Conservation (phyloP, 306 rosid genomes). For the Alnus rubra region DNA sequence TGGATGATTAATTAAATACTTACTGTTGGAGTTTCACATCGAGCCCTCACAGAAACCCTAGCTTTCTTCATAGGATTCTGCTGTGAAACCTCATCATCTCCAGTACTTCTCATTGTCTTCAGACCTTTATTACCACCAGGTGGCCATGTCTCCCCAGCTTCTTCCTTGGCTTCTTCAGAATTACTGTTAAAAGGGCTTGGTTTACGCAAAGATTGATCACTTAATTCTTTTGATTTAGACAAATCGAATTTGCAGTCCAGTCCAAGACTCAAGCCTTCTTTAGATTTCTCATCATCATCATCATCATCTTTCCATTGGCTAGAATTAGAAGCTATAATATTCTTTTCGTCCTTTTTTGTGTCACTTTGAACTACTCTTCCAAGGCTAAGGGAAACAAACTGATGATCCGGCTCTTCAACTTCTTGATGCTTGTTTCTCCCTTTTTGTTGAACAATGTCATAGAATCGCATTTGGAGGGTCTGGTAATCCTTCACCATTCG, state of each 20-base stretch:
- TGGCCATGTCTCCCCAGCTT: slow-evolving; percentile 22
- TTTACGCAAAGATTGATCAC: slow-evolving; percentile 34
- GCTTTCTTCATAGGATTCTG: slow-evolving; percentile 69
- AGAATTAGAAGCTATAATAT: slow-evolving; percentile 8
- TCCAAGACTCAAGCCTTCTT: slow-evolving; percentile 61
- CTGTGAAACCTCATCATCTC: slow-evolving; percentile 66
- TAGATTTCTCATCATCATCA: slow-evolving; percentile 8
- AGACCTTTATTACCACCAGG: slow-evolving; percentile 37
- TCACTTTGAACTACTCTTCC: slow-evolving; percentile 54
- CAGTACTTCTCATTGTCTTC: slow-evolving; percentile 39
- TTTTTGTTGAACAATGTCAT: slow-evolving; percentile 43
- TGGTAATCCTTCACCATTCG: slow-evolving; percentile 65
- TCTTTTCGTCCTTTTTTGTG: slow-evolving; percentile 42
- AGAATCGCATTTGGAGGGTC: slow-evolving; percentile 61
- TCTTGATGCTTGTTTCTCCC: slow-evolving; percentile 27
- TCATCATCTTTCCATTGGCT: slow-evolving; percentile 20
- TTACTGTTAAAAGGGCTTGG: slow-evolving; percentile 47
- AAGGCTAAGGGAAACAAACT: slow-evolving; percentile 66
- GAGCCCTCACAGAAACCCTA: slow-evolving; percentile 84
- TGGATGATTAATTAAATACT: background rate
- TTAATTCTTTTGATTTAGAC: slow-evolving; percentile 42
- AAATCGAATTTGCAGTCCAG: slow-evolving; percentile 58
- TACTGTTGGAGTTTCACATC: slow-evolving; percentile 90
- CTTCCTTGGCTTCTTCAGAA: slow-evolving; percentile 55
- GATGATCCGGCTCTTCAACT: slow-evolving; percentile 42